These are phyloP conservation scores for Binderoboletus segoi DNA, from an alignment of 1,284 basidiomycete species.

Conservation along the genomic window DNA sequence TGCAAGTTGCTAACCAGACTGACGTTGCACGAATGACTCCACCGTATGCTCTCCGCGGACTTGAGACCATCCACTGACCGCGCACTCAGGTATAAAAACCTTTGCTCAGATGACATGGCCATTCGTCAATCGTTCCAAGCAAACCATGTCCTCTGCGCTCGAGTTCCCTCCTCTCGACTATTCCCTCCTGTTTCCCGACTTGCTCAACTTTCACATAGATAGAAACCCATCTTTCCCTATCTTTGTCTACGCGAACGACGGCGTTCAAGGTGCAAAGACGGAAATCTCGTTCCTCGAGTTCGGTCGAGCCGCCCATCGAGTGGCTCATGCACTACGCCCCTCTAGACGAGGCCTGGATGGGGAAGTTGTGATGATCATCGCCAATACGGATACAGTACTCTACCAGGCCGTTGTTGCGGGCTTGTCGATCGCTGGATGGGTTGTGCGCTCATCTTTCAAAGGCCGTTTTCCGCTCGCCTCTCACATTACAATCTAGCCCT, in stretches of 20 bases:
- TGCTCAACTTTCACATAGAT: constrained; percentile 34
- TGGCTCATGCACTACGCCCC: constrained; percentile 21
- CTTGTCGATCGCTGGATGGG: constrained; percentile 28
- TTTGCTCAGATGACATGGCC: no score
- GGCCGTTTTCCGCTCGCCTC: no score
- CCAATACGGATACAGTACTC: constrained; percentile 31
- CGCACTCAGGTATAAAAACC: no score
- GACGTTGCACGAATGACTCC: no score
- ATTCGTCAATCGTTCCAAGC: no score
- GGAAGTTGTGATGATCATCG: constrained; percentile 32
- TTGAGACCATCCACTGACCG: no score
- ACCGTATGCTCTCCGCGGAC: no score
- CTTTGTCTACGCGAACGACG: constrained; percentile 15
- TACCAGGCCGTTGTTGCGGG: constrained; percentile 31
- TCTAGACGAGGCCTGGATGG: constrained; percentile 15
- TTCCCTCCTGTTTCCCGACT: constrained; percentile 24
- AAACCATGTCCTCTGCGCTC: no score
- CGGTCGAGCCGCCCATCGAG: constrained; percentile 31
- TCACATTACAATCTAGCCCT: constrained; percentile 29
- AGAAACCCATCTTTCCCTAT: constrained; percentile 27
- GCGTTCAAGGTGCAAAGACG: background rate
- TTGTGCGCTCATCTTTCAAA: constrained; percentile 20
- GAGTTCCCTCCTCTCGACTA: constrained; percentile 26
- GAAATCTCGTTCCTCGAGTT: constrained; percentile 28
- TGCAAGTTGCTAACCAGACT: no score